A percentile compares a stretch with the other conserved stretches of the same genome.
phyloP scores from a whole-genome alignment of 805 yeast genomes.

The Metahyphopichia silvanorum region DNA sequence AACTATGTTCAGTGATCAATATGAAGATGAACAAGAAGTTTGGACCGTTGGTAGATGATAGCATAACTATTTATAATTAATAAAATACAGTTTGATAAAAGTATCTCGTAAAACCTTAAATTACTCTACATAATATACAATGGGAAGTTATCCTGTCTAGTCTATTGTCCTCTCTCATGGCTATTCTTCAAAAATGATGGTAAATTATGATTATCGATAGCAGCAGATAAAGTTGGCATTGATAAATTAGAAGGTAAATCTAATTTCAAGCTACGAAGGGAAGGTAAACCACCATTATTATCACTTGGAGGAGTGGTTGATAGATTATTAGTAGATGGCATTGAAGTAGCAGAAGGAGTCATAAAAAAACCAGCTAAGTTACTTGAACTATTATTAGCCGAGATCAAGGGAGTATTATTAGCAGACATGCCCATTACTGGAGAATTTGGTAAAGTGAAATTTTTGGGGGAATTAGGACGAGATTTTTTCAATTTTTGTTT shows the following conservation, averaged over 20 bases:
- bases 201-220: background rate
- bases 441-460: slow-evolving; percentile 41
- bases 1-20: slow-evolving; percentile 76
- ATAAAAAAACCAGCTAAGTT: slow-evolving; percentile 35
- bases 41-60: slow-evolving; percentile 68
- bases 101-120: background rate
- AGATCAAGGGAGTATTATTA: slow-evolving; percentile 38
- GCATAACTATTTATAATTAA: background rate
- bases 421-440: slow-evolving; percentile 40
- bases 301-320: background rate
- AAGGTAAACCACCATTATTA: slow-evolving; percentile 32
- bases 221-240: slow-evolving; percentile 11
- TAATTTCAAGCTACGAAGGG: slow-evolving; percentile 48
- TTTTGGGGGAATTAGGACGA: slow-evolving; percentile 49
- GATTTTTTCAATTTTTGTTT: slow-evolving; percentile 44
- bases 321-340: slow-evolving; percentile 5
- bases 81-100: slow-evolving; percentile 1
- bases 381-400: slow-evolving; percentile 40
- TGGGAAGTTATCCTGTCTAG: background rate
- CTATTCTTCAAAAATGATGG: no score
- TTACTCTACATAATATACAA: background rate
- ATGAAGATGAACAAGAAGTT: slow-evolving; percentile 82
- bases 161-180: no score
- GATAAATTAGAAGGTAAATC: slow-evolving; percentile 46
- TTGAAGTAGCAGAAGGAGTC: slow-evolving; percentile 17